These are phyloP conservation scores for Stipa capillata DNA, from an alignment of 176 grass and related monocot species.

Conservation along the genomic window DNA sequence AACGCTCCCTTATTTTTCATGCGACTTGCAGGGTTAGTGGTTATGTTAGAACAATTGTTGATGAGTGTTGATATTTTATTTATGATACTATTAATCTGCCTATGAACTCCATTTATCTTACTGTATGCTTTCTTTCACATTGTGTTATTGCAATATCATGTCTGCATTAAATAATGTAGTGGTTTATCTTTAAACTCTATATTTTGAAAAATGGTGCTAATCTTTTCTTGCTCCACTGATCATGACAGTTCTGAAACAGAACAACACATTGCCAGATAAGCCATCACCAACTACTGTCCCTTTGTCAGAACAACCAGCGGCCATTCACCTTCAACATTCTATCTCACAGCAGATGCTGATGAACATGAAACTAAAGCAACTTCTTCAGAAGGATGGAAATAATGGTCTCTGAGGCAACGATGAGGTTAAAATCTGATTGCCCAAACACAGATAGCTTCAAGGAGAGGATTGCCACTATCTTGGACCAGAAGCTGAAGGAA, in stretches of 20 bases:
- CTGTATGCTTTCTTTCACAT: not conserved
- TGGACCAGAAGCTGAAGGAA: conserved; percentile 67
- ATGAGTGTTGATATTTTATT: not conserved
- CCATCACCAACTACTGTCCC: conserved; percentile 22
- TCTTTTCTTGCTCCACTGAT: conserved; percentile 11
- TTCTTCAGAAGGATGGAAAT: conserved; percentile 40
- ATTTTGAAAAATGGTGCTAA: not conserved
- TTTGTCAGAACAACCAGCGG: conserved; percentile 53
- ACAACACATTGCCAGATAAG: conserved; percentile 79
- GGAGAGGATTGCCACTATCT: conserved; percentile 41
- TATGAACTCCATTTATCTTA: not conserved
- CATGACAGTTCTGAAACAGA: conserved; percentile 76
- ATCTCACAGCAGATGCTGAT: conserved; percentile 11
- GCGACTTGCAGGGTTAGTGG: not conserved
- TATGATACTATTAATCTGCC: not conserved
- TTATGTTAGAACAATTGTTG: not conserved
- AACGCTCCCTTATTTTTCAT: not conserved
- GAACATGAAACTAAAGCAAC: conserved; percentile 26
- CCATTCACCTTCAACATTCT: conserved; percentile 49
- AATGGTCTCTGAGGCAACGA: conserved; percentile 52
- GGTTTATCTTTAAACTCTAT: not conserved
- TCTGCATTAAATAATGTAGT: not conserved
- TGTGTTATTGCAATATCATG: not conserved
- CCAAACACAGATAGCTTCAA: conserved; percentile 42
- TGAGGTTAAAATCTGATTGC: conserved; percentile 56